Evolutionary conservation across 2,329 filamentous ascomycete species (phyloP), one percentile per base, ranked within the genome.

Genomic region (Fusarium guadeloupense): DNA sequence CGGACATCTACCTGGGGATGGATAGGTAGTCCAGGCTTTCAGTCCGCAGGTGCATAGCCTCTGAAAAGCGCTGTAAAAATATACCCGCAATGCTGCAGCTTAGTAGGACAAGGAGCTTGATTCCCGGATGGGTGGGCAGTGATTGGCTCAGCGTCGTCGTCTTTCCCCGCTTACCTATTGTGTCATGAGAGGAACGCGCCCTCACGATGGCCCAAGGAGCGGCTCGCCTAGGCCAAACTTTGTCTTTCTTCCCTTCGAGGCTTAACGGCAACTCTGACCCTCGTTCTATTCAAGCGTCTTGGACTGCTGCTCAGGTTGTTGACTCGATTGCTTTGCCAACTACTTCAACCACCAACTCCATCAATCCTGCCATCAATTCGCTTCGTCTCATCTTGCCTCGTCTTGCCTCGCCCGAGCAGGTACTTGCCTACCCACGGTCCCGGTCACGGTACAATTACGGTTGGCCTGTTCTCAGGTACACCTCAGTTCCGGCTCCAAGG

Each of bases 151-250:
- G 43, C 41, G 16, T 38, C 41, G 16, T 38, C 17, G 43, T 49
- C 51, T 67, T 67, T 72, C 74, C 55, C 74, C 74, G 74, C 74
- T 76, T 75, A n/a, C n/a, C n/a, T n/a, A 74, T 73, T 74, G 70
- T 75, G 73, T 75, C 74, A 74, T 75, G 71, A 73, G 69, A 64
- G 67, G 66, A 71, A 72, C 69, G 69, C 64, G 69, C 54, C 55
- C 59, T 59, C 46, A 59, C 55, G 54, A 59, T 59, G 26, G 40
- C 20, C 39, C 6, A 59, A 69, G 43, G 50, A 48, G 58, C 59
- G 58, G 68, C 54, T 66, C 67, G 64, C 52, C 48, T 52, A 28
- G 59, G 38, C 62, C 44, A 64, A 70, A 70, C 68, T 69, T 59
- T 70, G 62, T 67, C 62, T 53, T 54, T 64, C 64, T 55, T 50